Evolutionary conservation across 2,329 filamentous ascomycete genomes (phyloP), one percentile per base, ranked within the genome.

Genomic region (Arthroderma uncinatum): DNA sequence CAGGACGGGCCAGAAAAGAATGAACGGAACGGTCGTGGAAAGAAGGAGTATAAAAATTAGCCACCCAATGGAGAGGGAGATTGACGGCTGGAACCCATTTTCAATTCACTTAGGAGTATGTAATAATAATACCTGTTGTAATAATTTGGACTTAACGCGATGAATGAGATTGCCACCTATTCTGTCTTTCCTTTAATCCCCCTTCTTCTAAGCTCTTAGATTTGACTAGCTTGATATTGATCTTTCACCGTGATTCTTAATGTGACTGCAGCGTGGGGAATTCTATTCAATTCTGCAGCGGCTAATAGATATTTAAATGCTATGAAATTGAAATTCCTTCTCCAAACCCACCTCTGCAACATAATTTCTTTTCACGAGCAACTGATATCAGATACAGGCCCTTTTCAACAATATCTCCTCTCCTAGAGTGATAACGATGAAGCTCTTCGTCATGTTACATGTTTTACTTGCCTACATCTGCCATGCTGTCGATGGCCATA

Each of bases 401-500:
- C 10, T 33, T 33, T 2, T 14, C 8, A 42, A 42, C 16, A 7
- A 42, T 23, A 42, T 19, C 39, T 42, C 10, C 9, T n/a, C n/a
- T n/a, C n/a, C n/a, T n/a, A 42, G 1, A 48, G 23, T 12, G 25
- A 28, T 48, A 3, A 30, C 30, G 14, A 53, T 44, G 53, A 55
- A 21, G n/a, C 12, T 55, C 25, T 14, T 42, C 30, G 14, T 39
- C 37, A 23, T 39, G 9, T 9, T 36, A 21, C 50, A 48, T 2
- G 4, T 48, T 7, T 21, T 48, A 10, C 50, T 53, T 34, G n/a
- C 21, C 19, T 6, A 25, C n/a, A 7, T 10, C 34, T 55, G 53
- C 34, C 28, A 42, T 42, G 42, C 40, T 33, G 28, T 50, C 37
- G 16, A 50, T 36, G 54, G 37, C 54, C 80, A 83, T 66, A 80